Evolutionary conservation across 257 asterid species (phyloP), one percentile per base, ranked within the genome.

Genomic region (Solanum habrochaites): DNA sequence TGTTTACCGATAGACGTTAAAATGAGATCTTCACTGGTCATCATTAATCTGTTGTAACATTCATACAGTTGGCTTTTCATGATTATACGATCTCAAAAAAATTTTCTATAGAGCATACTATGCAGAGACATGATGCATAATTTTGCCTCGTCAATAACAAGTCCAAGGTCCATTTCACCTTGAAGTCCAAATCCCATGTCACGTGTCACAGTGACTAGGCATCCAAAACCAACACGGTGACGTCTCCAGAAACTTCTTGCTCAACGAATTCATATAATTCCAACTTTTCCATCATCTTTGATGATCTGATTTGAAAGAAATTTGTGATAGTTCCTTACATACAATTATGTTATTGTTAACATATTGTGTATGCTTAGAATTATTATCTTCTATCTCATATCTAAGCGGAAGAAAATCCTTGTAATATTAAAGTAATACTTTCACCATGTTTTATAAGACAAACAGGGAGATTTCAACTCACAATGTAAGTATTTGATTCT

Each of bases 241-340:
- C 37, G 1, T 94, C 98, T 90, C 98, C 98, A 16, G 91, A 88
- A 83, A 94, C 91, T 91, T 95, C 92, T 72, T 90, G 94, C 87
- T 95, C 98, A 60, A 83, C 91, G 47, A 95, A 89, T 47, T 95
- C 95, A 69, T 95, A 94, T 86, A 95, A 85, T 89, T 92, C 90
- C 90, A 95, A 89, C 82, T 96, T 95, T 92, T 89, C 88, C 89
- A 82, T 66, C 37, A 0, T 37, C 21, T 66, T 27, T 66, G 73
- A 12, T 12, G 73, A 2, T 6, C 11, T 12, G 73, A 66, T 62
- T 11, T n/a, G 31, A 25, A 25, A 7, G 64, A 16, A 52, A 52
- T 52, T 16, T 21, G 23, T 52, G 60, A 3, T 56, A 56, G 11
- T 18, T 56, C n/a, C 3, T 56, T 1, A 18, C 11, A 0, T 3